Conservation (phyloP, 2,329 filamentous ascomycete species). For the Graphilbum ipis-grandicollis region DNA sequence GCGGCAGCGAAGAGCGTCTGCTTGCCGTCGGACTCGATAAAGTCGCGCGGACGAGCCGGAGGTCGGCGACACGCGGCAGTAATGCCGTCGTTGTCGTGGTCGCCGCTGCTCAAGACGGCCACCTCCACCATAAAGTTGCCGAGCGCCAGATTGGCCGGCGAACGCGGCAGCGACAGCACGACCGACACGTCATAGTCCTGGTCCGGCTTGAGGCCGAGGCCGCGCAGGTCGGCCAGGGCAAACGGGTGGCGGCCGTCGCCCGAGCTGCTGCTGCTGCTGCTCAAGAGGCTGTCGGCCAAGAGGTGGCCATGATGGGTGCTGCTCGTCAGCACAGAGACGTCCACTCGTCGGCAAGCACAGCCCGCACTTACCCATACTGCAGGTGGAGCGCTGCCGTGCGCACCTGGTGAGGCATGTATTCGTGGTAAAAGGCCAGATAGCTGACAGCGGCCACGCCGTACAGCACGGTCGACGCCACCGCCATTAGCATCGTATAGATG, state of each 20-base stretch:
- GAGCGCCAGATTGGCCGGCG: conserved; percentile 52
- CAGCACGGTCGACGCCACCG: conserved; percentile 23
- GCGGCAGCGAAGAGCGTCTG: conserved; percentile 44
- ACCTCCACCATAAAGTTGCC: conserved; percentile 95
- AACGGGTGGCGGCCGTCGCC: conserved; percentile 19
- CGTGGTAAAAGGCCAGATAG: conserved; percentile 36
- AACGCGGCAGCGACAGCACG: conserved; percentile 59
- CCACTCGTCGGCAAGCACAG: too few species aligned
- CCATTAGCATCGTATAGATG: conserved; percentile 28
- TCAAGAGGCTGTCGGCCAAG: not conserved
- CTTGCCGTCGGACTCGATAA: conserved; percentile 17
- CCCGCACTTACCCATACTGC: conserved; percentile 43
- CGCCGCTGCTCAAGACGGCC: conserved; percentile 34
- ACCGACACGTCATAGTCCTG: conserved; percentile 79
- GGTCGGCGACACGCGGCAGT: conserved; percentile 14
- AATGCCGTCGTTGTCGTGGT: conserved; percentile 9
- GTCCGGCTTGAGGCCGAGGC: conserved; percentile 39
- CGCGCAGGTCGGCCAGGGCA: conserved; percentile 27
- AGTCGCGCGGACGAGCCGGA: conserved; percentile 10
- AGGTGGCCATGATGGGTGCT: not conserved
- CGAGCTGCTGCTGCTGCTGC: not conserved
- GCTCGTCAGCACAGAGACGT: not conserved
- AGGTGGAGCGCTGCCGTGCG: conserved; percentile 34
- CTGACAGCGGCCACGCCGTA: conserved; percentile 28
- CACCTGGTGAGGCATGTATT: conserved; percentile 37